Base-by-base conservation (phyloP, 2,329 filamentous ascomycete species). In the Amauroascus verrucosus region DNA sequence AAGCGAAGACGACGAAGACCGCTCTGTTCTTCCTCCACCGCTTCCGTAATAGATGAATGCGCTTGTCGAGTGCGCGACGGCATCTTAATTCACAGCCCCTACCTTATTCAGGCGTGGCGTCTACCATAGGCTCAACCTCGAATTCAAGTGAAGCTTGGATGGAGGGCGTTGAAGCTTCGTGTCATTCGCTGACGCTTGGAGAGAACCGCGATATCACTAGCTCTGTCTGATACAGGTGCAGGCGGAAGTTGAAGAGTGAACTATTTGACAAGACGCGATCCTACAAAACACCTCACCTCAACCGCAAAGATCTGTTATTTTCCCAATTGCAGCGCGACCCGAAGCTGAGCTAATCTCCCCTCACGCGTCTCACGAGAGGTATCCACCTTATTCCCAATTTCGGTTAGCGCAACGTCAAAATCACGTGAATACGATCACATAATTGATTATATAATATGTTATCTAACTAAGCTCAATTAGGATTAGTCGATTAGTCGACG, bases 1-100 rank as follows among this genome's bases (percentile, higher is more conserved):
- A 97, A 97, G 61, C 82, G 75, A 46, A 98, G 80, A 48, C 60
- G 64, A 40, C 60, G 65, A 58, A 72, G 64, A 32, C 58, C 55
- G 18, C 59, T 53, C 52, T 63, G 60, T n/a, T 69, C 68, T 56
- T 68, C 66, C 37, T 53, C 50, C n/a, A 38, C 51, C 2, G 16
- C 47, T 40, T 56, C 49, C 41, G 63, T 59, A 57, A 60, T 58
- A 47, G 65, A 59, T 53, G 63, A 60, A 60, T 62, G 64, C 57
- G 62, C 62, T 63, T 67, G 65, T 60, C 70, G 68, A 64, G 66
- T 70, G 67, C 70, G 70, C 67, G 69, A 64, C 61, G 68, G 69
- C 70, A 72, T 72, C 56, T 62, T 24, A 30, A 45, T n/a, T 30
- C 24, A 16, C 41, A 30, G 16, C 41, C 38, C 22, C 13, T 5